A percentile compares a stretch with the other conserved stretches of the same genome.
These are phyloP conservation scores for Adansonia rubrostipa DNA, from an alignment of 441 rosid genomes.

Conservation along the genomic window DNA sequence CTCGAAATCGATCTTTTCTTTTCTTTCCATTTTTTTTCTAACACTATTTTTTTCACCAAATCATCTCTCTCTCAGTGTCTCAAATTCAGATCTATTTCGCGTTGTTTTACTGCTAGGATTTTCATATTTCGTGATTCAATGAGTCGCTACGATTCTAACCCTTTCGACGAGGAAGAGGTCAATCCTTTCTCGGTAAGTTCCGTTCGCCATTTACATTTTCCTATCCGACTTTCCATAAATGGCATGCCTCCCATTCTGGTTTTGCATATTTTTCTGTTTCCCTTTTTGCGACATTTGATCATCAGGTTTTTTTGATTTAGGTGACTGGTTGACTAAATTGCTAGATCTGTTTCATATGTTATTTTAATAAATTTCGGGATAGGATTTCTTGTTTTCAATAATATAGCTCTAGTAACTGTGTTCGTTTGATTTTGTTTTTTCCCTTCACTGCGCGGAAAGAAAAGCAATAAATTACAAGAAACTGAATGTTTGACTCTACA, in stretches of 20 bases:
- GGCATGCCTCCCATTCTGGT: neutral
- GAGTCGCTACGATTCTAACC: slow-evolving; percentile 77
- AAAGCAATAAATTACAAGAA: slow-evolving; percentile 1
- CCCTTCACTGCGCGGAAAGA: neutral
- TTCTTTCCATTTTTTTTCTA: neutral
- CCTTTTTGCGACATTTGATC: neutral
- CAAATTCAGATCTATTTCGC: slow-evolving; percentile 32
- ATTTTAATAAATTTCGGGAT: neutral
- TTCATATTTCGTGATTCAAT: slow-evolving; percentile 40
- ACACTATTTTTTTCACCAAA: neutral
- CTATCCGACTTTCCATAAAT: neutral
- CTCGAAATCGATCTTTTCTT: neutral
- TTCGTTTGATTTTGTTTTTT: neutral
- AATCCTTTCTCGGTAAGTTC: slow-evolving; percentile 89
- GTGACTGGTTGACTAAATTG: slow-evolving; percentile 9
- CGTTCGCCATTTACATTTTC: neutral
- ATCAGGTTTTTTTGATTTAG: neutral
- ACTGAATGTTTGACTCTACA: neutral
- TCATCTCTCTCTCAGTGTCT: neutral
- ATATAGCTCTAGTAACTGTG: slow-evolving; percentile 13
- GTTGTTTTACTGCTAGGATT: slow-evolving; percentile 22
- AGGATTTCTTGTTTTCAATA: neutral
- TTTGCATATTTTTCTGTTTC: neutral
- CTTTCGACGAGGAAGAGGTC: slow-evolving; percentile 84
- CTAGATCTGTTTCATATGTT: slow-evolving; percentile 23